Conservation (phyloP, 1,284 basidiomycete genomes). For the Rhodotorula sp. region DNA sequence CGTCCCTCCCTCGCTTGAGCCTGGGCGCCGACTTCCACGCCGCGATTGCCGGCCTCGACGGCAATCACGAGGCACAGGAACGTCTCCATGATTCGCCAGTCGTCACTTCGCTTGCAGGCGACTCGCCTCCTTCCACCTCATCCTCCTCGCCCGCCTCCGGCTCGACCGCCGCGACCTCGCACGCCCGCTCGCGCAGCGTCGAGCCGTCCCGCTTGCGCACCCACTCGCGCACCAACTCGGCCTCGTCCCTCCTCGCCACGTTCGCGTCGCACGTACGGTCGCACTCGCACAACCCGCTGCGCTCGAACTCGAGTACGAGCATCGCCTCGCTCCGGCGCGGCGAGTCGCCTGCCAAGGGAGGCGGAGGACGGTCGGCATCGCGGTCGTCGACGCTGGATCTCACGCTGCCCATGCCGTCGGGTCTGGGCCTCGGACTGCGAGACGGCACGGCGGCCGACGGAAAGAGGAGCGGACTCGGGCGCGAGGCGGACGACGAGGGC, state of each 20-base stretch:
- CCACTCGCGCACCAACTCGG: no score
- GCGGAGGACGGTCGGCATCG: neutral
- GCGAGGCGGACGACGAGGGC: neutral
- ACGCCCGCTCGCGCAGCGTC: no score
- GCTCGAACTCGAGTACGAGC: no score
- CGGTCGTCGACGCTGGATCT: neutral
- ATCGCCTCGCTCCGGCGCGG: no score
- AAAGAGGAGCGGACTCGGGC: neutral
- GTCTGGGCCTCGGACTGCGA: neutral
- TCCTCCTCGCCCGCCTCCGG: neutral
- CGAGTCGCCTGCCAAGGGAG: neutral
- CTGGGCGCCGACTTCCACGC: constrained; percentile 3
- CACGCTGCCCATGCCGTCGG: constrained; percentile 3
- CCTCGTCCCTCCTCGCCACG: no score
- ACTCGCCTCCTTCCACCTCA: neutral
- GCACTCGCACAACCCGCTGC: no score
- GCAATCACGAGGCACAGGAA: neutral
- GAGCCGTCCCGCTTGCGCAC: no score
- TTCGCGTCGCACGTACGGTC: no score
- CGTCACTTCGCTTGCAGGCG: neutral
- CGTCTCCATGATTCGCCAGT: neutral
- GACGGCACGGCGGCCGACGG: neutral
- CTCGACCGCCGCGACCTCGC: no score
- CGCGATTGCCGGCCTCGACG: neutral
- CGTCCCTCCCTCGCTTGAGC: neutral